Percentiles rank a stretch among this genome's conserved stretches.
Evolutionary conservation across 768 basidiomycete species (phyloP).

Genomic region (Favolaschia claudopus): DNA sequence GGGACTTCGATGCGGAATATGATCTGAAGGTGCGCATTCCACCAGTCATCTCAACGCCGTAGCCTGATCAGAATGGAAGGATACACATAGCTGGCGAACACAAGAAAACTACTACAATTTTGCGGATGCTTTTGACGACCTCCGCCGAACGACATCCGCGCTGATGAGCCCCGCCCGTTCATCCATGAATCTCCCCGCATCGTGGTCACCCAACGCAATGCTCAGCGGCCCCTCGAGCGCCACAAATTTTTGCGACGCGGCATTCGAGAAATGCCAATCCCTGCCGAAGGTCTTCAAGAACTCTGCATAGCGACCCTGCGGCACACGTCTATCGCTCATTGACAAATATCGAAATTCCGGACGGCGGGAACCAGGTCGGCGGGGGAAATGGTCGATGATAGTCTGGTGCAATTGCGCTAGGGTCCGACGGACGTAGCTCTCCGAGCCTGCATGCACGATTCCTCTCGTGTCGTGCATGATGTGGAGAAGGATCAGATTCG

Average conservation of each 20-base stretch:
- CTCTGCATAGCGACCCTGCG: neutral
- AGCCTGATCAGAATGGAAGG: no score
- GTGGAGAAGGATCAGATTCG: slow-evolving; percentile 7
- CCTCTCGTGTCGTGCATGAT: neutral
- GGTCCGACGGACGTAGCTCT: neutral
- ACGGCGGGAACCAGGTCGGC: neutral
- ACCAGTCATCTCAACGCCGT: no score
- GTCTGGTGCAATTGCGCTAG: neutral
- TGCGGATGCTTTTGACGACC: no score
- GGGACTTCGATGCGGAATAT: no score
- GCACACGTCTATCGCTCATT: neutral
- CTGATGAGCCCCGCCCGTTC: neutral
- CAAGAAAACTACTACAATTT: no score
- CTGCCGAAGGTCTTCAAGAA: neutral
- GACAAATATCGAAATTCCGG: neutral
- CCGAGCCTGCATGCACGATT: neutral
- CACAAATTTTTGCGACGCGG: neutral
- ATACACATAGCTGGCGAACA: no score
- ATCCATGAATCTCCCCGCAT: neutral
- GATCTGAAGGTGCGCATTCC: no score
- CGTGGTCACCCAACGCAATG: neutral
- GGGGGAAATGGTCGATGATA: neutral
- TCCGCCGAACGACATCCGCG: no score
- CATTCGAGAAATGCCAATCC: neutral
- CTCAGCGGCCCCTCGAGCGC: neutral